These are phyloP conservation scores for Sporothrix phasma DNA, from an alignment of 2,329 filamentous ascomycete genomes.

Conservation along the genomic window DNA sequence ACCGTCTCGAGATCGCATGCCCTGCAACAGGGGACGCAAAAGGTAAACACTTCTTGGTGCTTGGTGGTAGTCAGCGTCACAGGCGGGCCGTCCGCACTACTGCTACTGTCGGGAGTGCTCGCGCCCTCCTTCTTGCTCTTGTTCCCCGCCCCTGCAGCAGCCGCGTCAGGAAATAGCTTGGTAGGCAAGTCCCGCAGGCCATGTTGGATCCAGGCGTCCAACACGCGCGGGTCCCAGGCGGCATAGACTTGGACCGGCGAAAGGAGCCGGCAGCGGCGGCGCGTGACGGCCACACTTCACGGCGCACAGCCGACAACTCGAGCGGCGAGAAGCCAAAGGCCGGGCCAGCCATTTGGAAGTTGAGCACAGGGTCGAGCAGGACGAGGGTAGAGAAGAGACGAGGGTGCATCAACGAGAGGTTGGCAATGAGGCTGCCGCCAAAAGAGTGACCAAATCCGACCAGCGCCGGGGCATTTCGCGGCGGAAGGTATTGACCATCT, in stretches of 20 bases:
- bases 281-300: slow-evolving; percentile 74
- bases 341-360: slow-evolving; percentile 40
- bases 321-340: slow-evolving; percentile 34
- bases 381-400: slow-evolving; percentile 66
- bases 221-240: slow-evolving; percentile 69
- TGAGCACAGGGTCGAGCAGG: slow-evolving; percentile 78
- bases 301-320: slow-evolving; percentile 56
- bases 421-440: slow-evolving; percentile 63
- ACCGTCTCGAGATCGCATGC: slow-evolving; percentile 29
- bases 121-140: slow-evolving; percentile 26
- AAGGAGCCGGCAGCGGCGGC: slow-evolving; percentile 58
- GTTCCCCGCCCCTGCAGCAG: neutral
- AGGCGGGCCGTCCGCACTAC: slow-evolving; percentile 23
- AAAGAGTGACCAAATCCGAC: slow-evolving; percentile 85
- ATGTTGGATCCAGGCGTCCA: slow-evolving; percentile 61
- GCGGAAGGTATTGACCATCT: slow-evolving; percentile 78
- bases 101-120: neutral
- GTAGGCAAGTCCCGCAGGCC: slow-evolving; percentile 71
- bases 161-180: slow-evolving; percentile 38
- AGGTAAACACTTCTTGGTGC: slow-evolving; percentile 80
- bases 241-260: slow-evolving; percentile 60
- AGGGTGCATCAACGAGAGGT: slow-evolving; percentile 67
- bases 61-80: slow-evolving; percentile 71
- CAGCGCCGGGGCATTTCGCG: slow-evolving; percentile 65
- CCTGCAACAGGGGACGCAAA: slow-evolving; percentile 51